These are phyloP conservation scores for Paramecium biaurelia DNA, from an alignment of 73 alveolate genomes.

Conservation along the genomic window DNA sequence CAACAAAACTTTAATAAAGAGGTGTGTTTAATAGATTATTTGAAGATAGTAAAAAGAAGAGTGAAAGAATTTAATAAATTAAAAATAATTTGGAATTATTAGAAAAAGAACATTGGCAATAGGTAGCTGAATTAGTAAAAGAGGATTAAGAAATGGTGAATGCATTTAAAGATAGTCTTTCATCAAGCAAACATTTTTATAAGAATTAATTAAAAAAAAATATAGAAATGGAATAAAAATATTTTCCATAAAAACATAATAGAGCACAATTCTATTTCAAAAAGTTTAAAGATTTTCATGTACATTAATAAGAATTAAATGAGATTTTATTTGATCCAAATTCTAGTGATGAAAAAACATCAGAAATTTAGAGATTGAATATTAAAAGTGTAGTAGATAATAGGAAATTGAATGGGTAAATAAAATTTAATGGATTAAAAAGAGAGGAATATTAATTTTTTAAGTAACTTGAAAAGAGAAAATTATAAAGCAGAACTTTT, in stretches of 20 bases:
- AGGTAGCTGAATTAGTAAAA: not conserved
- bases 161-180: not conserved
- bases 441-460: slow-evolving; percentile 27
- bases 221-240: not conserved
- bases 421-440: not conserved
- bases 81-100: not conserved
- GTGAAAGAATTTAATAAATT: not conserved
- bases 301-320: not conserved
- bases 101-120: slow-evolving; percentile 34
- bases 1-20: not conserved
- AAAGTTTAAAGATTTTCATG: slow-evolving; percentile 21
- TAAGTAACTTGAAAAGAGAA: not conserved
- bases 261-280: not conserved
- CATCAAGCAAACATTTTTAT: slow-evolving; percentile 35
- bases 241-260: not conserved
- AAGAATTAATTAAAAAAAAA: not conserved
- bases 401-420: not conserved
- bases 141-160: not conserved
- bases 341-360: not conserved
- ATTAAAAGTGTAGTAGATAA: slow-evolving; percentile 20
- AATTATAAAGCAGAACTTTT: not conserved
- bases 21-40: not conserved
- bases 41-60: slow-evolving; percentile 2
- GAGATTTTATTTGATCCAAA: not conserved
- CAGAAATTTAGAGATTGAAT: not conserved